Conservation (phyloP, 805 yeast genomes). For the Henningerozyma blattae region DNA sequence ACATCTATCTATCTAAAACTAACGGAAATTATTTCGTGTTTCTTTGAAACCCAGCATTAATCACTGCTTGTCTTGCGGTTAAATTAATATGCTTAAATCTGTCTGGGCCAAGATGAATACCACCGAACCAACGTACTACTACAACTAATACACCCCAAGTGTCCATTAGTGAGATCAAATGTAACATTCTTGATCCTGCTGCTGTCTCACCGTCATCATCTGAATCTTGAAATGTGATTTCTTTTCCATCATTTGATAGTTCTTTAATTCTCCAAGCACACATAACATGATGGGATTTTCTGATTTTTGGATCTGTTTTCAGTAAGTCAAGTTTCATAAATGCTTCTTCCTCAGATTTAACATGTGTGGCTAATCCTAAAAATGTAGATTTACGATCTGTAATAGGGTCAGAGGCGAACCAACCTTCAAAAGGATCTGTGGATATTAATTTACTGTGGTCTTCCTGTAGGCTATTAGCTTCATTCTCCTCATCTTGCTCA, state of each 20-base stretch:
- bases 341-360: slow-evolving; percentile 59
- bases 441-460: slow-evolving; percentile 5
- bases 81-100: slow-evolving; percentile 88
- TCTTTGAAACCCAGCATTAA: slow-evolving; percentile 41
- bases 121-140: slow-evolving; percentile 90
- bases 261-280: slow-evolving; percentile 69
- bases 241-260: slow-evolving; percentile 25
- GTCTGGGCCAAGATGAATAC: slow-evolving; percentile 84
- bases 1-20: too few species aligned
- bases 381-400: slow-evolving; percentile 79
- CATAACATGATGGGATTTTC: slow-evolving; percentile 69
- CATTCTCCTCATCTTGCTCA: slow-evolving; percentile 20
- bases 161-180: slow-evolving; percentile 66
- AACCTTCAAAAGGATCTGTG: slow-evolving; percentile 47
- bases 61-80: slow-evolving; percentile 74
- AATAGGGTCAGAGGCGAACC: slow-evolving; percentile 70
- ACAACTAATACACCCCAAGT: slow-evolving; percentile 72
- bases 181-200: slow-evolving; percentile 81
- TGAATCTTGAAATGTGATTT: slow-evolving; percentile 62
- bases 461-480: slow-evolving; percentile 5
- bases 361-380: slow-evolving; percentile 59
- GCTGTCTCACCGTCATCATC: slow-evolving; percentile 98
- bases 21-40: slow-evolving; percentile 1
- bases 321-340: slow-evolving; percentile 37
- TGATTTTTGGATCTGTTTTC: slow-evolving; percentile 51